Conservation (phyloP, 2,329 filamentous ascomycete genomes). For the Tolypocladium ophioglossoides region DNA sequence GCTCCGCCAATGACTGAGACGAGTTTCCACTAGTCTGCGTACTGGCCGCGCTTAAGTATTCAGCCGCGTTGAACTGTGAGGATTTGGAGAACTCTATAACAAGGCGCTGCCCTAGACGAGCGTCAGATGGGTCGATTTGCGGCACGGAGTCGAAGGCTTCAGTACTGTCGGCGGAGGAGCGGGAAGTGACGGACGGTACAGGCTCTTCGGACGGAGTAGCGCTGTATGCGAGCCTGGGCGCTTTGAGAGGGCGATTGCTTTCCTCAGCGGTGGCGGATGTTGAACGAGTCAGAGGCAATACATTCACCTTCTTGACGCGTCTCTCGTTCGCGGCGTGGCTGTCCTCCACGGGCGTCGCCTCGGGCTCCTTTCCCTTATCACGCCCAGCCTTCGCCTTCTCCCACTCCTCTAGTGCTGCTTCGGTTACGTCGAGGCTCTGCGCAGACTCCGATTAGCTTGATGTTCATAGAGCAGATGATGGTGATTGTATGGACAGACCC, state of each 20-base stretch:
- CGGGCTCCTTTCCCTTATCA: neutral
- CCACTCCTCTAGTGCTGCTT: constrained; percentile 23
- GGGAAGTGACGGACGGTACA: constrained; percentile 17
- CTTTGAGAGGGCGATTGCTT: constrained; percentile 11
- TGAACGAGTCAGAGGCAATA: neutral
- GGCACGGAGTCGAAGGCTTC: constrained; percentile 8
- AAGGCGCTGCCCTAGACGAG: constrained; percentile 8
- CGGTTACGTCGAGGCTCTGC: constrained; percentile 20
- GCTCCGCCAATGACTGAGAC: constrained; percentile 22
- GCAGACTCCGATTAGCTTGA: constrained; percentile 9
- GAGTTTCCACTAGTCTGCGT: constrained; percentile 17
- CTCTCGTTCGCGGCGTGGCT: constrained; percentile 16
- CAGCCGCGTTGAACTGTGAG: constrained; percentile 20
- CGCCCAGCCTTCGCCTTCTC: constrained; percentile 11
- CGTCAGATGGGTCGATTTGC: constrained; percentile 3
- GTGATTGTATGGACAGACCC: constrained; percentile 12
- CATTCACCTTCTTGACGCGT: constrained; percentile 8
- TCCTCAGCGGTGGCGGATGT: constrained; percentile 6
- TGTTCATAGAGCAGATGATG: constrained; percentile 2
- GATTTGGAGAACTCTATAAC: constrained; percentile 20
- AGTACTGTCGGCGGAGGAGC: constrained; percentile 12
- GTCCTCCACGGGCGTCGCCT: constrained; percentile 3
- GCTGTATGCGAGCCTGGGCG: constrained; percentile 9
- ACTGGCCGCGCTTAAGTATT: constrained; percentile 22
- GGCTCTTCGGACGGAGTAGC: constrained; percentile 18